Evolutionary conservation across 345 rosid genomes (phyloP), one percentile per base, ranked within the genome.

Genomic region (Chamaenerion angustifolium): DNA sequence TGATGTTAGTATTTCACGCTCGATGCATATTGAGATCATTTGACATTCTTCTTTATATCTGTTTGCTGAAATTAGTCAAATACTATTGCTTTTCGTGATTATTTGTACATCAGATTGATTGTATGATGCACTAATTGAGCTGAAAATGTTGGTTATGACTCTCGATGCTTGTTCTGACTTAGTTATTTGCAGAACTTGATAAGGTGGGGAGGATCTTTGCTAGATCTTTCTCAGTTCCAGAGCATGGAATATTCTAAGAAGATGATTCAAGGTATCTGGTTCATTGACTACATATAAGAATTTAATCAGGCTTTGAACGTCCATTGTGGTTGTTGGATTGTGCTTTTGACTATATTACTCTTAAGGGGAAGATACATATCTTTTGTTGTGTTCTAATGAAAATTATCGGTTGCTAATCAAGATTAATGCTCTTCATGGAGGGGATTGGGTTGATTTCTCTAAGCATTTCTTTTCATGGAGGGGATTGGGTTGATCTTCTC

Each of bases 191-290:
- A 90, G 98, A 90, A 90, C 60, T 60, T 90, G 56, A 79, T 81
- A 18, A 78, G 77, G 62, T 90, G 98, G 98, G 95, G 79, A 47
- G 92, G 94, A 41, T 71, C 85, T 58, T 53, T 90, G 59, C 50
- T 90, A 56, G 98, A 90, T 73, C 54, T 86, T 76, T 79, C 94
- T 55, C 98, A 83, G 83, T 86, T 83, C 69, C 94, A 81, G 61
- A 71, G 43, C 40, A 46, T 66, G 54, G 21, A 69, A 8, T 92
- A 86, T 57, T 61, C 95, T 2, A 87, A 83, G 71, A 73, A 69
- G 67, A 76, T 77, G 85, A 71, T 90, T 56, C 70, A 63, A 74
- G 97, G 97, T 85, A 15, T 27, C 10, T 1, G 12, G 12, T 43
- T 16, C 40, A 14, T 31, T 31, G 9, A 4, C 54, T 17, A 12